Evolutionary conservation across 2,329 filamentous ascomycete species (phyloP), one percentile per base, ranked within the genome.

Genomic region (Colletotrichum chrysophilum): DNA sequence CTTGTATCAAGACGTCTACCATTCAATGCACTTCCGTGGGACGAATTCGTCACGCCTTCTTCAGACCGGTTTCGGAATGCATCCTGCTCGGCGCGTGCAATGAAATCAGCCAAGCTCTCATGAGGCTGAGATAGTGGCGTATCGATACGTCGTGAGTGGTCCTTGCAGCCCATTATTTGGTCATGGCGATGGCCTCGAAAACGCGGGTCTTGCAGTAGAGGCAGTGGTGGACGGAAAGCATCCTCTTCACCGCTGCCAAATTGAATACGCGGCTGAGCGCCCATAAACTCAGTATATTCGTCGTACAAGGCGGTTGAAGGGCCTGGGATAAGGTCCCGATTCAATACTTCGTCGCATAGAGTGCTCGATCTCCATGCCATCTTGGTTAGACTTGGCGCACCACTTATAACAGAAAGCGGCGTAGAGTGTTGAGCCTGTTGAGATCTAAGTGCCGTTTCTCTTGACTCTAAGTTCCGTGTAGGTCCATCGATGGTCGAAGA

Each of bases 61-160:
- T 12, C 10, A 34, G 48, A 18, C 16, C 65, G 58, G 3, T 43
- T 43, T 9, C 38, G 30, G 10, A 76, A 48, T 48, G 77, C 73
- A 67, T 84, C 83, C 52, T 62, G 77, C 71, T 85, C 84, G 58
- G 85, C 83, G 67, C 81, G 82, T 16, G 75, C 70, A 55, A 85
- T 84, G 72, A 82, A 85, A 16, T 84, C 82, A n/a, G 76, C 76
- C 70, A 84, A 81, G 21, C 70, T 82, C 62, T 84, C 81, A 5
- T 28, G 52, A 18, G n/a, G 10, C 48, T 66, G 43, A 58, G 66
- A 14, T 34, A 58, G 56, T 24, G 34, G 58, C 52, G 32, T 10
- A 38, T 71, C 30, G 7, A 62, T 14, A 14, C 32, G 14, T 14
- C 13, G 30, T 32, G 24, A 32, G 4, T 30, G 28, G 18, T 32